phyloP scores from a whole-genome alignment of 2,329 filamentous ascomycete genomes.

The Fusarium fujikuroi region DNA sequence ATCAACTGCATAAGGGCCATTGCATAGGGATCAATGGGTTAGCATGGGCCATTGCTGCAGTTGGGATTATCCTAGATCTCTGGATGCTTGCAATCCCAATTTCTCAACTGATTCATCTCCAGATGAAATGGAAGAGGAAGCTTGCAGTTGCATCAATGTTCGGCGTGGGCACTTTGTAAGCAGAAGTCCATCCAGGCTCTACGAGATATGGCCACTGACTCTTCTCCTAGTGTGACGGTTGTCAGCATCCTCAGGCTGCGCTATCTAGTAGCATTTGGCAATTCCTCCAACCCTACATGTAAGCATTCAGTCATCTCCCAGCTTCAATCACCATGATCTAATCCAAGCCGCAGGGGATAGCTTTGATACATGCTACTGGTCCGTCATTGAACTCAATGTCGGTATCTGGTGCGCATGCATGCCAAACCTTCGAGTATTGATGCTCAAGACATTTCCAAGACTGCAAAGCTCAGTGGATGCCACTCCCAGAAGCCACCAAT shows the following conservation, averaged over 20 bases:
- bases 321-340: not conserved
- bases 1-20: not conserved
- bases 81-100: slow-evolving; percentile 5
- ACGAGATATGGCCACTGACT: rapidly evolving
- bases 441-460: not conserved
- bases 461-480: not conserved
- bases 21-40: slow-evolving; percentile 11
- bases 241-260: slow-evolving; percentile 17
- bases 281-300: slow-evolving; percentile 11
- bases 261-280: slow-evolving; percentile 10
- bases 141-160: slow-evolving; percentile 6
- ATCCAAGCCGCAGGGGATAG: not conserved
- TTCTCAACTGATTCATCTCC: not conserved
- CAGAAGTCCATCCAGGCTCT: rapidly evolving
- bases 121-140: slow-evolving; percentile 21
- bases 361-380: slow-evolving; percentile 17
- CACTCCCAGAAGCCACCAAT: not conserved
- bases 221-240: not conserved
- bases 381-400: slow-evolving; percentile 4
- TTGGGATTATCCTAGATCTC: slow-evolving; percentile 1
- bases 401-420: slow-evolving; percentile 9
- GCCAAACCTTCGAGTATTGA: not conserved
- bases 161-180: slow-evolving; percentile 7
- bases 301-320: not conserved
- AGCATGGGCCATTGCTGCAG: slow-evolving; percentile 14